Conservation (phyloP, 75 land plant genomes). For the Larix kaempferi region DNA sequence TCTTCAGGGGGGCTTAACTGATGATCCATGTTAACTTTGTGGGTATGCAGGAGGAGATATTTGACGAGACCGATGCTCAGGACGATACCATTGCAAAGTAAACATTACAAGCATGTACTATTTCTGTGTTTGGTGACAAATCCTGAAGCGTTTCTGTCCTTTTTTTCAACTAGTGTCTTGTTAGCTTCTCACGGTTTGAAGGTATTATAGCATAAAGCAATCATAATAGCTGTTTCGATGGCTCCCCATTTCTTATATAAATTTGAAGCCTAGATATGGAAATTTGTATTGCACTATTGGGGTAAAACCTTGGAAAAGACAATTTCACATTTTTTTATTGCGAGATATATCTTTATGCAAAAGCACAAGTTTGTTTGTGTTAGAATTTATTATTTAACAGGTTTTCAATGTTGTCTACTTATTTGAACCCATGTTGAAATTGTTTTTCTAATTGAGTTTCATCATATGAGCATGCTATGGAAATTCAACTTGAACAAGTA, state of each 20-base stretch:
- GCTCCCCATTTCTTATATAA: background rate
- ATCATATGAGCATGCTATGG: too few relatives aligned
- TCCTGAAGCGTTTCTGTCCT: background rate
- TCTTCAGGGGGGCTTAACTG: background rate
- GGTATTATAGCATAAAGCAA: background rate
- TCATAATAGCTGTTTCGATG: background rate
- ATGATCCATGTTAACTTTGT: background rate
- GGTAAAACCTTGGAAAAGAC: background rate
- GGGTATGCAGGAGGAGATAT: slow-evolving; percentile 45
- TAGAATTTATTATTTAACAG: background rate
- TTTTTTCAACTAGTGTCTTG: background rate
- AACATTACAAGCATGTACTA: background rate
- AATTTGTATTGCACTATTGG: background rate
- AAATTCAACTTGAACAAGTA: too few relatives aligned
- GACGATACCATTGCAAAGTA: slow-evolving; percentile 9
- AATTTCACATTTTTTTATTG: background rate
- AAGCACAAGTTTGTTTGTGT: background rate
- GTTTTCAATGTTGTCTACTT: background rate
- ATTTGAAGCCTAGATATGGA: background rate
- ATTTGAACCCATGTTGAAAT: too few relatives aligned
- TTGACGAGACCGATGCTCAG: slow-evolving; percentile 29
- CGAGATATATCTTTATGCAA: background rate
- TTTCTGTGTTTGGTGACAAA: background rate
- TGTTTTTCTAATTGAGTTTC: too few relatives aligned
- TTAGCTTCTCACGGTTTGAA: background rate